These are phyloP conservation scores for Tricholoma terreum DNA, from an alignment of 768 basidiomycete genomes.

Conservation along the genomic window DNA sequence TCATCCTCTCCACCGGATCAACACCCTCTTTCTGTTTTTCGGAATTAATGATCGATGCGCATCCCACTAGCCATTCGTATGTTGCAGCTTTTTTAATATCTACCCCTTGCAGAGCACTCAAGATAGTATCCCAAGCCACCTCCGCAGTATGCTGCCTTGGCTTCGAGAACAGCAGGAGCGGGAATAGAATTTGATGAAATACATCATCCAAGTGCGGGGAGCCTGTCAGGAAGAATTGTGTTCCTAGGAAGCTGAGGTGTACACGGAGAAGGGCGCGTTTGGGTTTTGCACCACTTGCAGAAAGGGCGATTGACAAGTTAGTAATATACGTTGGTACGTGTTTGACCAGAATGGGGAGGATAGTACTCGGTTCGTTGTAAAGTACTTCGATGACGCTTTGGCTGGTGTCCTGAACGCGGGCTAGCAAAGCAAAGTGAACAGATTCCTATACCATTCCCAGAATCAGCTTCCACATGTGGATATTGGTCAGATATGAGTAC, in stretches of 20 bases:
- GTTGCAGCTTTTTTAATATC: constrained; percentile 11
- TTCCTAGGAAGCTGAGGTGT: constrained; percentile 56
- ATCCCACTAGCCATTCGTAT: constrained; percentile 56
- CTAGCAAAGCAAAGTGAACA: constrained; percentile 59
- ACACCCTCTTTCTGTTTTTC: constrained; percentile 31
- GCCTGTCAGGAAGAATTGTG: constrained; percentile 39
- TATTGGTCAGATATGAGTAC: constrained; percentile 28
- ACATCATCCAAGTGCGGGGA: constrained; percentile 27
- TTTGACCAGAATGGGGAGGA: constrained; percentile 44
- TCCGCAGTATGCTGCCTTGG: constrained; percentile 62
- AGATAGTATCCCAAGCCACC: constrained; percentile 69
- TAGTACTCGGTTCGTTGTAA: constrained; percentile 48
- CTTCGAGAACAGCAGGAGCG: constrained; percentile 73
- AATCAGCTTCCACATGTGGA: neutral
- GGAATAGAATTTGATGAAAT: constrained; percentile 61
- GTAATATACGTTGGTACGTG: constrained; percentile 45
- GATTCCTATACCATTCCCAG: constrained; percentile 41
- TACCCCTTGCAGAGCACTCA: neutral
- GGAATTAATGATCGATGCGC: constrained; percentile 40
- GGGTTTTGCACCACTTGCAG: constrained; percentile 38
- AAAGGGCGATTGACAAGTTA: constrained; percentile 37
- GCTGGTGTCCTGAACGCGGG: constrained; percentile 67
- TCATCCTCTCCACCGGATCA: constrained; percentile 43
- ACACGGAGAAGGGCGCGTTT: constrained; percentile 50
- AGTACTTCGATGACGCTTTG: constrained; percentile 60